Conservation (phyloP, 2,329 filamentous ascomycete genomes). For the Cytospora leucostoma region DNA sequence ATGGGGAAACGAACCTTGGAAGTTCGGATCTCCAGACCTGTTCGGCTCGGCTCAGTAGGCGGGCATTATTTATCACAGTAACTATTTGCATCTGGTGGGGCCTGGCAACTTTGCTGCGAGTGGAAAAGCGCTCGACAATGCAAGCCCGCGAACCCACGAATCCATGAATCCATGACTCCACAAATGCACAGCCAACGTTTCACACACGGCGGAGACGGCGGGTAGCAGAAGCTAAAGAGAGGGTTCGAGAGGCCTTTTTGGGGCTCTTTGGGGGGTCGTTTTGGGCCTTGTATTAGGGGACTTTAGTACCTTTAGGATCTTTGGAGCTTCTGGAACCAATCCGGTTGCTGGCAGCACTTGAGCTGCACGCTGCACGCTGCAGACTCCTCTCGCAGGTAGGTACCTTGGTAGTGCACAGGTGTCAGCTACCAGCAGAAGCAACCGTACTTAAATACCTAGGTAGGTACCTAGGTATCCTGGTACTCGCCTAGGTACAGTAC, state of each 20-base stretch:
- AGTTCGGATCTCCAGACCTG: background rate
- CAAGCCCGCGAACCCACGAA: background rate
- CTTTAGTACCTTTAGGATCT: no score
- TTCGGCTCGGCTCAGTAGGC: background rate
- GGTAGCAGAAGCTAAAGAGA: constrained; percentile 19
- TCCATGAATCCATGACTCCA: constrained; percentile 22
- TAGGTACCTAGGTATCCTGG: no score
- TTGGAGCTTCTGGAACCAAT: background rate
- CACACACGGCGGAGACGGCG: constrained; percentile 27
- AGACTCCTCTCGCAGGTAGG: constrained; percentile 1
- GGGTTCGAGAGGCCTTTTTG: background rate
- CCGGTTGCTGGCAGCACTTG: constrained; percentile 9
- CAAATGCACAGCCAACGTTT: constrained; percentile 22
- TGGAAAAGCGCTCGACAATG: background rate
- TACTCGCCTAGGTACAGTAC: no score
- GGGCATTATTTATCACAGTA: background rate
- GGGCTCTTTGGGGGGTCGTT: background rate
- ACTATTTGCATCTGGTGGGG: background rate
- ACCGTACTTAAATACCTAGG: no score
- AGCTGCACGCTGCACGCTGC: background rate
- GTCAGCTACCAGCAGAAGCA: background rate
- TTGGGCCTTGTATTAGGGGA: background rate
- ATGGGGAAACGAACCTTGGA: background rate
- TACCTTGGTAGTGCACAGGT: background rate
- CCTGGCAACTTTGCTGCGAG: background rate